Evolutionary conservation across 139 green algal genomes (phyloP).

Genomic region (Nannochloris sp.): DNA sequence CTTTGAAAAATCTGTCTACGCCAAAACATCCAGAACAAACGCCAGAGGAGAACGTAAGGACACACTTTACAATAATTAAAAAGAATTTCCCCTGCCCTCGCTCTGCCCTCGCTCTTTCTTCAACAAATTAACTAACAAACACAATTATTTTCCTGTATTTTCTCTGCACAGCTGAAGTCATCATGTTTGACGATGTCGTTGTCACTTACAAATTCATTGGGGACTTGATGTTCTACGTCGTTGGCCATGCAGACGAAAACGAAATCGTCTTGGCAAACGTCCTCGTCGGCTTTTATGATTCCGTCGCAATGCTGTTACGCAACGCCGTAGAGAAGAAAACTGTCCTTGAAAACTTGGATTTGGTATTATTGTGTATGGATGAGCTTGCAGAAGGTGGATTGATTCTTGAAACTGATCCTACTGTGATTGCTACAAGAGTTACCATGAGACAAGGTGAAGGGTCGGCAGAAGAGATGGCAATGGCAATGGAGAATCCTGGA

Average conservation of each 20-base stretch:
- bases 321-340: constrained; percentile 97
- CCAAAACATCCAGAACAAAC: constrained; percentile 86
- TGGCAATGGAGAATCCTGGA: constrained; percentile 45
- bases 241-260: constrained; percentile 87
- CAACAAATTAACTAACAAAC: too few relatives aligned
- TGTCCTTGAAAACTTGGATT: constrained; percentile 97
- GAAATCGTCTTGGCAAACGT: constrained; percentile 89
- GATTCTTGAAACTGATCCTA: constrained; percentile 91
- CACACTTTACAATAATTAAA: neutral
- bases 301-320: constrained; percentile 73
- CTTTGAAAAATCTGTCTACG: constrained; percentile 91
- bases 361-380: constrained; percentile 93
- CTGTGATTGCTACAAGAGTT: constrained; percentile 80
- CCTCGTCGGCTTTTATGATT: constrained; percentile 83
- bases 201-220: constrained; percentile 93
- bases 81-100: neutral
- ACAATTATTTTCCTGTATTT: neutral
- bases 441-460: constrained; percentile 83
- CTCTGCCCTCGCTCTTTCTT: too few relatives aligned
- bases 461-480: constrained; percentile 60
- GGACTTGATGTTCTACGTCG: constrained; percentile 98
- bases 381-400: constrained; percentile 94
- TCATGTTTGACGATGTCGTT: constrained; percentile 93
- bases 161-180: constrained; percentile 81
- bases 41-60: constrained; percentile 81